A percentile compares a stretch with the other conserved stretches of the same genome.
phyloP scores from a whole-genome alignment of 2,329 filamentous ascomycete genomes.

The Pseudocercospora vitis region DNA sequence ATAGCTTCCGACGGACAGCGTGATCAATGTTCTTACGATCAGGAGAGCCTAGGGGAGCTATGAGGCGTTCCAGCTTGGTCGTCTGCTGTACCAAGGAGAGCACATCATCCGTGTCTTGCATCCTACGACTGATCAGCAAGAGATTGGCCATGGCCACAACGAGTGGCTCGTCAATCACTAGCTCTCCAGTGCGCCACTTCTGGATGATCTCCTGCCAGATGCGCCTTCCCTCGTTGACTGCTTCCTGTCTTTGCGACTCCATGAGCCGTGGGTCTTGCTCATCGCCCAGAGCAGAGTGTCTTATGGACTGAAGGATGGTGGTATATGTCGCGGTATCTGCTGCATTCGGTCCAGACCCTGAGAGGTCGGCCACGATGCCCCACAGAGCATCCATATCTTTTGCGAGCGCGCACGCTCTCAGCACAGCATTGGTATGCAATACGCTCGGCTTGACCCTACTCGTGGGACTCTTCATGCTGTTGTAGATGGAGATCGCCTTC shows the following conservation, averaged over 20 bases:
- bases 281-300: conserved; percentile 42
- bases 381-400: conserved; percentile 79
- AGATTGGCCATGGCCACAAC: conserved; percentile 79
- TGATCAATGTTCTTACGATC: conserved; percentile 25
- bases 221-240: conserved; percentile 65
- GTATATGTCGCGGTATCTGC: conserved; percentile 76
- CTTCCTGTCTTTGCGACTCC: conserved; percentile 39
- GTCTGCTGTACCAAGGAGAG: conserved; percentile 77
- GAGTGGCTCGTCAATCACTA: conserved; percentile 74
- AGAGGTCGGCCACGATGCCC: conserved; percentile 69
- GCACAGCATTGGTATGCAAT: conserved; percentile 84
- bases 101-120: conserved; percentile 67
- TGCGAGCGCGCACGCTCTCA: conserved; percentile 75
- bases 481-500: conserved; percentile 74
- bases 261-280: conserved; percentile 26
- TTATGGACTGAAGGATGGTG: conserved; percentile 76
- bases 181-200: conserved; percentile 70
- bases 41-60: conserved; percentile 39
- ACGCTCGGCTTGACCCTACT: conserved; percentile 68
- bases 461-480: conserved; percentile 66
- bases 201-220: conserved; percentile 78
- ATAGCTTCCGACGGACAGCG: background rate
- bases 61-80: conserved; percentile 67
- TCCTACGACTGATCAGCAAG: conserved; percentile 63
- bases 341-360: conserved; percentile 60